Evolutionary conservation across 805 yeast genomes (phyloP).

Genomic region (Grigorovia transvaalensis): DNA sequence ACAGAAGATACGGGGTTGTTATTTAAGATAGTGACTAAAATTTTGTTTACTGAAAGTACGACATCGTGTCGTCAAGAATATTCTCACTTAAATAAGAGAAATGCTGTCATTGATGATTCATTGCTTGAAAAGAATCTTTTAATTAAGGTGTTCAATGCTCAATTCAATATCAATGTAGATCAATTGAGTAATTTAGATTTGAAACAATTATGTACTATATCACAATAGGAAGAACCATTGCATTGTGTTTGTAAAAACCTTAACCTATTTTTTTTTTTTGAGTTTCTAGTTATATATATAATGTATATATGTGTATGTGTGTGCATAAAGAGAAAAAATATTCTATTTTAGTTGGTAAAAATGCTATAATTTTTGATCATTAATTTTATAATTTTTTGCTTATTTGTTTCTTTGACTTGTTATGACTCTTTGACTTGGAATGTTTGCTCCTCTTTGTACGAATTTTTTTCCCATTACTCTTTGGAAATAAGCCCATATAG

Average conservation of each 20-base stretch:
- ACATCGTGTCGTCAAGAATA: slow-evolving; percentile 5
- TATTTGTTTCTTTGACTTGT: background rate
- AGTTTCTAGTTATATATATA: no score
- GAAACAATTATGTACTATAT: background rate
- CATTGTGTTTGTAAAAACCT: background rate
- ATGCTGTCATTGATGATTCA: background rate
- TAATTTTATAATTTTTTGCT: no score
- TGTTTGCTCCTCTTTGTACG: slow-evolving; percentile 3
- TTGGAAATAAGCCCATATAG: slow-evolving; percentile 76
- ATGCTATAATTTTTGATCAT: background rate
- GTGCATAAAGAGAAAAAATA: background rate
- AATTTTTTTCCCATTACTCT: slow-evolving; percentile 11
- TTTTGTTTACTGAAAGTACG: slow-evolving; percentile 3
- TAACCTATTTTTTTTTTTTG: background rate
- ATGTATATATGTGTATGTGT: background rate
- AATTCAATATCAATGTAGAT: slow-evolving; percentile 2
- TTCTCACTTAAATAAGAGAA: slow-evolving; percentile 2
- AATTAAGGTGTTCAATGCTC: slow-evolving; percentile 5
- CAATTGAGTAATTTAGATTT: slow-evolving; percentile 2
- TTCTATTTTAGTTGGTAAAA: no score
- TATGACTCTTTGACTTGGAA: background rate
- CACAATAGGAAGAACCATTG: background rate
- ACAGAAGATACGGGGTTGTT: slow-evolving; percentile 1
- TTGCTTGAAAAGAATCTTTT: slow-evolving; percentile 2
- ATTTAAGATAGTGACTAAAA: slow-evolving; percentile 2